A percentile compares a stretch with the other conserved stretches of the same genome.
Conservation (phyloP, 345 rosid species). For the Crucihimalaya himalaica region DNA sequence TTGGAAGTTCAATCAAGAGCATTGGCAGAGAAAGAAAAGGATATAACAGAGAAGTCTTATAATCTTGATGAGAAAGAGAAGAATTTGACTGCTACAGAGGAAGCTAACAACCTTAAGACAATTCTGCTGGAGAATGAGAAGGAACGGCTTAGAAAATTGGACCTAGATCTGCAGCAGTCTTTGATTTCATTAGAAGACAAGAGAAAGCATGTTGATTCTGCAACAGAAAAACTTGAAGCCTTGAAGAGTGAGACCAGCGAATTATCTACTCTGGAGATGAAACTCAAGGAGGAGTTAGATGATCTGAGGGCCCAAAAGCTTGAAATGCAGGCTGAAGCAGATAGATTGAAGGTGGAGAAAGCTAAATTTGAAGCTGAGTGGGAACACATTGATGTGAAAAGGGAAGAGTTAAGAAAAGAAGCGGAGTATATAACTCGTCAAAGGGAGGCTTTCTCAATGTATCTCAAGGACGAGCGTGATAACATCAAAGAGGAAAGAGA, state of each 20-base stretch:
- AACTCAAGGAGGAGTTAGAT: constrained; percentile 95
- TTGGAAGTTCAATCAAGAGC: constrained; percentile 62
- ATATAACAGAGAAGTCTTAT: constrained; percentile 53
- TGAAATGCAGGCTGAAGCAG: constrained; percentile 78
- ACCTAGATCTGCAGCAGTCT: constrained; percentile 68
- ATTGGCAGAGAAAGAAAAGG: constrained; percentile 71
- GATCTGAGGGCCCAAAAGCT: constrained; percentile 71
- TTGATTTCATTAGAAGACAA: constrained; percentile 64
- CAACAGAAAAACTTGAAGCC: constrained; percentile 68
- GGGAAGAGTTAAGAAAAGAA: constrained; percentile 71
- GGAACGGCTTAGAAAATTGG: constrained; percentile 58
- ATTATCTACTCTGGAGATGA: constrained; percentile 69
- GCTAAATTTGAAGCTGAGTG: constrained; percentile 87
- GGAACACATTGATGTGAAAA: constrained; percentile 93
- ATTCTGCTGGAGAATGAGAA: constrained; percentile 56
- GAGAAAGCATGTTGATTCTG: constrained; percentile 63
- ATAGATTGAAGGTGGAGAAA: constrained; percentile 72
- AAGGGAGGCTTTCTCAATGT: constrained; percentile 63
- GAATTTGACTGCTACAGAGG: constrained; percentile 49
- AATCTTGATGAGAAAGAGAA: constrained; percentile 66
- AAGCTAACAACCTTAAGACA: constrained; percentile 51
- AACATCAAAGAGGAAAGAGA: constrained; percentile 71
- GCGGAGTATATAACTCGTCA: constrained; percentile 58
- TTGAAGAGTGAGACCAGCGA: constrained; percentile 79
- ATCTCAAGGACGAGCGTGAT: constrained; percentile 81